Evolutionary conservation across 768 basidiomycete species (phyloP), one percentile per base, ranked within the genome.

Genomic region (Rossbeevera mucosa): DNA sequence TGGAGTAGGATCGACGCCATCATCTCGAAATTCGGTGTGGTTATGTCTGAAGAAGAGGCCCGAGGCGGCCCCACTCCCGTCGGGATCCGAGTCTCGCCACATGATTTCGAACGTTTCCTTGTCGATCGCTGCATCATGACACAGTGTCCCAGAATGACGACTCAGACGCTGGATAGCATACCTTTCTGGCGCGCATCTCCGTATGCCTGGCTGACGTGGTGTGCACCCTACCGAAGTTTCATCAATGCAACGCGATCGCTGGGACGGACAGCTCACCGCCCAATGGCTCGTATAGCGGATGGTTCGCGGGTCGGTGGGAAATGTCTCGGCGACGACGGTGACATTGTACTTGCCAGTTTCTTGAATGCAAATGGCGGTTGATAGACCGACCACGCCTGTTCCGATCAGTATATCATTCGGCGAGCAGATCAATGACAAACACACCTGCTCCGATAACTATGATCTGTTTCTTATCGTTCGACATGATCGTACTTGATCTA

Each of bases 281-380:
- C 90, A 91, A 29, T 80, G 80, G 64, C 86, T 88, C 2, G 91
- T 88, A 59, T 88, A 91, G 49, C 76, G 76, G 63, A 86, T 83
- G n/a, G 75, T 77, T 70, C 84, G 85, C 1, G 80, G 76, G 65
- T 92, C 91, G 33, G 75, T 82, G 0, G 90, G 89, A 36, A 91
- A 73, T 2, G 76, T 72, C 47, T 89, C 86, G 0, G 90, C 85
- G 11, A 91, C 68, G 47, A 93, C 75, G 2, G 80, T 81, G 16
- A 91, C 88, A 3, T 71, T 68, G 61, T 86, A 85, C 5, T 71
- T 74, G 8, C 80, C 80, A 14, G 72, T 74, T 57, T 85, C 80
- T 63, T 88, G 87, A 11, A 90, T 71, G 58, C 76, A 81, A 29
- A 91, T 58, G 0, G 88, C 90, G 4, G 89, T 86, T 0, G 88